Conservation (phyloP, 257 asterid genomes). For the Salvia rosmarinus region DNA sequence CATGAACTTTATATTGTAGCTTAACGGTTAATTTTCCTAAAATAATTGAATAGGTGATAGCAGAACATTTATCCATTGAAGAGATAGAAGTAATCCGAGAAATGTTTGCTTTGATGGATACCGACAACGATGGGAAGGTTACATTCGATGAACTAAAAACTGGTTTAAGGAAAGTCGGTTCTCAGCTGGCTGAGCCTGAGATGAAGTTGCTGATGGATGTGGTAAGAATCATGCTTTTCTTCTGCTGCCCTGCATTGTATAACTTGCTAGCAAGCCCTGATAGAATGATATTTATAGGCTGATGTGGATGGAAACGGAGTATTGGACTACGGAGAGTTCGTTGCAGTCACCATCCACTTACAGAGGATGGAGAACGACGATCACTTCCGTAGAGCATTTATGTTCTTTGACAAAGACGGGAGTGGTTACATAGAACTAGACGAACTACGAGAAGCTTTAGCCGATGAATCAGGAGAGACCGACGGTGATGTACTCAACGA, state of each 20-base stretch:
- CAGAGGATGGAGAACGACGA: conserved; percentile 94
- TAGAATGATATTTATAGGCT: conserved; percentile 54
- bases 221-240: conserved; percentile 49
- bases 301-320: conserved; percentile 95
- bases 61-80: conserved; percentile 85
- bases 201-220: conserved; percentile 97
- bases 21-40: conserved; percentile 10
- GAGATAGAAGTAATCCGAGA: conserved; percentile 95
- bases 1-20: conserved; percentile 4
- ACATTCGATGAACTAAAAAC: conserved; percentile 81
- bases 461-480: conserved; percentile 80
- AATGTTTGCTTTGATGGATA: conserved; percentile 94
- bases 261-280: conserved; percentile 19
- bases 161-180: conserved; percentile 90
- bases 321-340: conserved; percentile 96
- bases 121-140: conserved; percentile 82
- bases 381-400: conserved; percentile 87
- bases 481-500: conserved; percentile 63
- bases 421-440: conserved; percentile 84
- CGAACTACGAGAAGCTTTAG: conserved; percentile 79
- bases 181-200: conserved; percentile 97
- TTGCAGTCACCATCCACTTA: conserved; percentile 94
- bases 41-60: conserved; percentile 66
- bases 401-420: conserved; percentile 86
- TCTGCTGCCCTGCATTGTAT: conserved; percentile 16